Conservation (phyloP, 2,329 filamentous ascomycete species). For the Pochonia chlamydosporia region DNA sequence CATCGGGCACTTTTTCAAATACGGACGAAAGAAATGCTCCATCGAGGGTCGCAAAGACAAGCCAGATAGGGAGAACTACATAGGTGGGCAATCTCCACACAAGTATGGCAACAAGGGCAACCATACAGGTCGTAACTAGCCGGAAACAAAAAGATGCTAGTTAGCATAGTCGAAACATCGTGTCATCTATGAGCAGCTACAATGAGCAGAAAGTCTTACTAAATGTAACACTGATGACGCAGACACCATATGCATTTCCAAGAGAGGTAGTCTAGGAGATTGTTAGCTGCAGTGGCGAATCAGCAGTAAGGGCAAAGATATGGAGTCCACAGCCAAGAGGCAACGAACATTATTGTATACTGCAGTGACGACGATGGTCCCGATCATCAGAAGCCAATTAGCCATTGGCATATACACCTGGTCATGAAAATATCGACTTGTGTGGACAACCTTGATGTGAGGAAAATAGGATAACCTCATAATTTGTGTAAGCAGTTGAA, state of each 20-base stretch:
- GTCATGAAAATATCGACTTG: conserved; percentile 62
- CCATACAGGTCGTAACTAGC: conserved; percentile 63
- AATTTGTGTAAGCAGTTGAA: conserved; percentile 63
- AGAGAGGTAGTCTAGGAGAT: conserved; percentile 53
- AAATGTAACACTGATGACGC: conserved; percentile 75
- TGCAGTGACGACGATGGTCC: conserved; percentile 66
- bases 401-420: conserved; percentile 72
- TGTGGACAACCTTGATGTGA: conserved; percentile 68
- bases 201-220: conserved; percentile 22
- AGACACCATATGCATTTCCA: conserved; percentile 72
- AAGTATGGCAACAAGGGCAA: conserved; percentile 64
- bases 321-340: background rate
- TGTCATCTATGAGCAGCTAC: no score
- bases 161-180: background rate
- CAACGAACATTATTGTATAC: conserved; percentile 61
- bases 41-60: conserved; percentile 61
- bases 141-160: no score
- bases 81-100: conserved; percentile 61
- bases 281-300: background rate
- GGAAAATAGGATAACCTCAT: conserved; percentile 70
- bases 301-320: background rate
- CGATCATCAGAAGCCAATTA: conserved; percentile 74
- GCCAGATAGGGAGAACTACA: conserved; percentile 55
- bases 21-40: conserved; percentile 65
- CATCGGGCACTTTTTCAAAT: conserved; percentile 66